A percentile compares a stretch with the other conserved stretches of the same genome.
Evolutionary conservation across 2,329 filamentous ascomycete species (phyloP).

Genomic region (Fusarium annulatum): DNA sequence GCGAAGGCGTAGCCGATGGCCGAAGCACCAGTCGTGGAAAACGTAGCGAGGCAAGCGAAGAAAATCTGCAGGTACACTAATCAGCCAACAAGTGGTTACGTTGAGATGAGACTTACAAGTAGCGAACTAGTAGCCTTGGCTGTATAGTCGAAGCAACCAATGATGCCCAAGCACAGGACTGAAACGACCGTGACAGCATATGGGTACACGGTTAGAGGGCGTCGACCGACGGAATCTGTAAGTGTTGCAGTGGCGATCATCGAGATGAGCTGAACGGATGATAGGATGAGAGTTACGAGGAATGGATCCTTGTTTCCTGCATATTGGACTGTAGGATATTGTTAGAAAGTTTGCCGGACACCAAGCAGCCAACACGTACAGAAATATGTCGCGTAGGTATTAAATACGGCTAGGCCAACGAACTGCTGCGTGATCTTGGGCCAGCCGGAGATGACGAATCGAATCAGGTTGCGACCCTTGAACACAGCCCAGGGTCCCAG

Average conservation of each 20-base stretch:
- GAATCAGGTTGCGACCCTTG: not conserved
- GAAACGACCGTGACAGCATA: not conserved
- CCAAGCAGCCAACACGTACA: fast-evolving
- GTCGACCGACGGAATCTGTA: not conserved
- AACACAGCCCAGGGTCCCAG: not conserved
- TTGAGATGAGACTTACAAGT: not conserved
- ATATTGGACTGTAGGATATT: not conserved
- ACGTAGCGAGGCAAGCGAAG: not conserved
- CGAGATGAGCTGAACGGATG: not conserved
- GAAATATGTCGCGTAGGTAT: not conserved
- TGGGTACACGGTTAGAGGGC: not conserved
- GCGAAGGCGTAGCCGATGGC: not conserved
- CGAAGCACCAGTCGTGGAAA: not conserved
- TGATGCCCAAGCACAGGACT: not conserved
- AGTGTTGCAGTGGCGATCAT: not conserved
- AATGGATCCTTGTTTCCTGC: not conserved
- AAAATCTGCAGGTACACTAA: not conserved
- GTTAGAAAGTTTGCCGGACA: fast-evolving
- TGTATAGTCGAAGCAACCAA: not conserved
- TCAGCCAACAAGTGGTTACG: not conserved
- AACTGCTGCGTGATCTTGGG: not conserved
- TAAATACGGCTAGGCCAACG: not conserved
- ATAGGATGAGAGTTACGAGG: not conserved
- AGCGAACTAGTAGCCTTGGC: not conserved
- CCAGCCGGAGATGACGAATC: not conserved